These are phyloP conservation scores for Penstemon barbatus DNA, from an alignment of 257 asterid species.

Conservation along the genomic window DNA sequence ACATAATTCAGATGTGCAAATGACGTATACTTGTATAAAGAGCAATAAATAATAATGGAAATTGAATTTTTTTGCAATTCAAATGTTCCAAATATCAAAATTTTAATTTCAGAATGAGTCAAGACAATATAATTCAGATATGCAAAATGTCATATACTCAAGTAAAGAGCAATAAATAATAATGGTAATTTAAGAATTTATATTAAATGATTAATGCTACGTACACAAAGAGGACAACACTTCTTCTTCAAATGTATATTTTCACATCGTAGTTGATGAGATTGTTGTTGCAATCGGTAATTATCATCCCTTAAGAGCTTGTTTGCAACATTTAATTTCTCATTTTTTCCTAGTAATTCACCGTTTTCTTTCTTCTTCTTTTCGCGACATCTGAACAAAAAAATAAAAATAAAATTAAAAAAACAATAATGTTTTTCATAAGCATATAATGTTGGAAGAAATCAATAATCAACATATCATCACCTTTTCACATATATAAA, in stretches of 20 bases:
- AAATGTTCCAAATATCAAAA: no score
- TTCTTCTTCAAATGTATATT: slow-evolving; percentile 36
- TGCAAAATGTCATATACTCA: background rate
- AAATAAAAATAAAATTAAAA: no score
- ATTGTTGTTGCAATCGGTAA: slow-evolving; percentile 26
- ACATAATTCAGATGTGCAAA: background rate
- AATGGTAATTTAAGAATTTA: background rate
- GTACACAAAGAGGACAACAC: slow-evolving; percentile 23
- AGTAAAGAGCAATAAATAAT: background rate
- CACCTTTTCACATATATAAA: no score
- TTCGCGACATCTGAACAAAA: slow-evolving; percentile 39
- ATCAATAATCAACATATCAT: no score
- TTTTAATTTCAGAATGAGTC: no score
- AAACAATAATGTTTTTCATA: no score
- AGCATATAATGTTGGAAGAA: no score
- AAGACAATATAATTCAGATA: no score
- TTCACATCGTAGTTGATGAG: slow-evolving; percentile 29
- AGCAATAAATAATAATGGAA: no score
- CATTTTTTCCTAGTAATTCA: slow-evolving; percentile 29
- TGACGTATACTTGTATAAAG: no score
- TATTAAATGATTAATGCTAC: slow-evolving; percentile 1
- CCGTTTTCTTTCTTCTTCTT: slow-evolving; percentile 38
- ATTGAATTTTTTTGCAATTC: no score
- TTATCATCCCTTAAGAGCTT: slow-evolving; percentile 37
- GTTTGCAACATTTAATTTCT: slow-evolving; percentile 29